Base-by-base conservation (phyloP, 768 basidiomycete genomes). In the Chalciporus chontae region DNA sequence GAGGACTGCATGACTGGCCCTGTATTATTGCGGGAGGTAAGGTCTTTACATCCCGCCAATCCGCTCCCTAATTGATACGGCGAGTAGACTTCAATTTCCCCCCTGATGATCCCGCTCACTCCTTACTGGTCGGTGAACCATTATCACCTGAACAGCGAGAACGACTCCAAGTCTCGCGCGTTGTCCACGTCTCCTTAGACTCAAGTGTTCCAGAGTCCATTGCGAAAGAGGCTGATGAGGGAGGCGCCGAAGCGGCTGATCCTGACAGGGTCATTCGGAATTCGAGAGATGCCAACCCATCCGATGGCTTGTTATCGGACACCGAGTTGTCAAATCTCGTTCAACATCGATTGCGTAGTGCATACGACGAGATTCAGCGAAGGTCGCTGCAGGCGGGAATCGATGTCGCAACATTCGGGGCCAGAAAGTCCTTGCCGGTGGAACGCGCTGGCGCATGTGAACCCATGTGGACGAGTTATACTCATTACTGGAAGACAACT, bases 381-480 rank as follows among this genome's bases (percentile, higher is more conserved):
- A 41, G 48, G 27, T 54, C 44, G 41, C 46, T 56, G 46, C 49
- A 56, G 37, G 43, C 47, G 17, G 52, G 50, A 40, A 45, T 38
- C 19, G 45, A 49, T 48, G 54, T 65, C 18, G 48, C 69, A 37
- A 81, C 77, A 3, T 90, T 79, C 59, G 84, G 83, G 2, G 64
- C 69, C 40, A 71, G 86, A 56, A 65, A 73, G 1, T 56, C 60
- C 3, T 50, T 80, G 4, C 57, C 69, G n/a, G 27, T 62, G 13
- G 69, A 61, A 9, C 71, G 76, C 49, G 69, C 68, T 17, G 91
- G 91, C 4, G 72, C 68, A 10, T 68, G 78, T 62, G 91, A 94
- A 62, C 92, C 93, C 3, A 78, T 81, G 65, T 97, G 84, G 73
- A 94, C 94, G 32, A 90, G 86, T 62, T 95, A 86, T 61, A 92